Percentiles rank a stretch among this genome's conserved stretches.
phyloP scores from a whole-genome alignment of 371 early-diverging fungal genomes.

The Apophysomyces elegans region DNA sequence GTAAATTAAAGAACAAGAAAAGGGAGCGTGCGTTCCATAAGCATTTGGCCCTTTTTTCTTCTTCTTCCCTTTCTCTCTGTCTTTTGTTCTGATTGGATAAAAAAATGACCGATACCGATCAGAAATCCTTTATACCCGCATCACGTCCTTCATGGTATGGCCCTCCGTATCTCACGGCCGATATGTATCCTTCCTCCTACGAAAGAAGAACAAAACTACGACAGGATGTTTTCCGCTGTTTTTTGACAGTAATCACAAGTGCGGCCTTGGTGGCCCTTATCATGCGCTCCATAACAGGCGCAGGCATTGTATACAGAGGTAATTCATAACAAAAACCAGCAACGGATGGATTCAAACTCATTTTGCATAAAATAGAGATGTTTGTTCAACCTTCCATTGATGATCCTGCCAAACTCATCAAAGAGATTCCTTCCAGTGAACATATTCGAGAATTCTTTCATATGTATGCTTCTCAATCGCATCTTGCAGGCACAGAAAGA shows the following conservation, averaged over 20 bases:
- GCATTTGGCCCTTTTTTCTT: too few species aligned
- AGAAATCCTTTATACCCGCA: background rate
- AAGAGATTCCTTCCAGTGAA: slow-evolving; percentile 33
- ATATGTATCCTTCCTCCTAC: slow-evolving; percentile 1
- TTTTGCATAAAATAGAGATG: slow-evolving; percentile 4
- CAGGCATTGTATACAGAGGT: slow-evolving; percentile 13
- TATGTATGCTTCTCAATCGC: slow-evolving; percentile 52
- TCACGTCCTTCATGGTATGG: slow-evolving; percentile 2
- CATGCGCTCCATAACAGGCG: background rate
- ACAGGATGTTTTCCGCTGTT: background rate
- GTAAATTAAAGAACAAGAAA: too few species aligned
- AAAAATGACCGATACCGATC: background rate
- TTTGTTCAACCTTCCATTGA: background rate
- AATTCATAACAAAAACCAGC: background rate
- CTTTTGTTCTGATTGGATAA: too few species aligned
- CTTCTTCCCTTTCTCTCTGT: too few species aligned
- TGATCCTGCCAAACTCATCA: slow-evolving; percentile 26
- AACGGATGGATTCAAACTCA: too few species aligned
- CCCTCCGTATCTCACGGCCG: background rate
- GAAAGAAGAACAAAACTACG: background rate
- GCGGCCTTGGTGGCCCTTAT: background rate
- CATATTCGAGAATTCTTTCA: slow-evolving; percentile 30
- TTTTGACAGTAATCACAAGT: background rate
- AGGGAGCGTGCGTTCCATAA: too few species aligned
- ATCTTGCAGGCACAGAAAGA: slow-evolving; percentile 47